Conservation (phyloP, 75 land plant species). For the Cunninghamia lanceolata region DNA sequence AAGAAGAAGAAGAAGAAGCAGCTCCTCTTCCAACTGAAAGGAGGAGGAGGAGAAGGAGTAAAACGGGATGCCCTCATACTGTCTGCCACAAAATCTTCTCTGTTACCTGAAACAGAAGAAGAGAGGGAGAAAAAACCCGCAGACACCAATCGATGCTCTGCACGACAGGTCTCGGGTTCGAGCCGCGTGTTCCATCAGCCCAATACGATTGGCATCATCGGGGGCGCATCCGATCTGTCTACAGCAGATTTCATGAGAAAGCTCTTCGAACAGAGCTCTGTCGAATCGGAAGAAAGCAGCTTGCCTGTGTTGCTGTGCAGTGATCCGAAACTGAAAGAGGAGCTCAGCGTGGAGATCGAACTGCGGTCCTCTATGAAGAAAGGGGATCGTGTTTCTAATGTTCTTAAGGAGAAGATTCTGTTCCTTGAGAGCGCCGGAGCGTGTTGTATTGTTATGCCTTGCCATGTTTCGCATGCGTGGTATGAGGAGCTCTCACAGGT, state of each 20-base stretch:
- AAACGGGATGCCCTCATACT: background rate
- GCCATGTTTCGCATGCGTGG: constrained; percentile 55
- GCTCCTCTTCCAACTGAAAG: background rate
- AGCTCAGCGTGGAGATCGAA: constrained; percentile 3
- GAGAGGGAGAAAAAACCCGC: background rate
- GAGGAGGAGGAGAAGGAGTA: background rate
- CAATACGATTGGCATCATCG: constrained; percentile 60
- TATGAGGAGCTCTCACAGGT: constrained; percentile 39
- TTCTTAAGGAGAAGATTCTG: constrained; percentile 40
- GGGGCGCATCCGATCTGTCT: constrained; percentile 39
- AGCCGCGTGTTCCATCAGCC: constrained; percentile 10
- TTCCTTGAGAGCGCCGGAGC: constrained; percentile 65
- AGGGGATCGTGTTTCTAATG: background rate
- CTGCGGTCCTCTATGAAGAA: constrained; percentile 13
- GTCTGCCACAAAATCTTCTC: background rate
- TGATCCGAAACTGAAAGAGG: constrained; percentile 35
- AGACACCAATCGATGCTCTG: background rate
- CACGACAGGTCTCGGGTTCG: background rate
- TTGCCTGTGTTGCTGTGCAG: constrained; percentile 54
- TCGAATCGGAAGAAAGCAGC: constrained; percentile 17
- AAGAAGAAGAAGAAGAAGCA: background rate
- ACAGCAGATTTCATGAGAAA: constrained; percentile 45
- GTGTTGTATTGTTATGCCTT: constrained; percentile 69
- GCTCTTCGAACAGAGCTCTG: constrained; percentile 25
- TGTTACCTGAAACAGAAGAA: background rate